A percentile compares a stretch with the other conserved stretches of the same genome.
Evolutionary conservation across 2,329 filamentous ascomycete genomes (phyloP).

Genomic region (Laburnicola sp.): DNA sequence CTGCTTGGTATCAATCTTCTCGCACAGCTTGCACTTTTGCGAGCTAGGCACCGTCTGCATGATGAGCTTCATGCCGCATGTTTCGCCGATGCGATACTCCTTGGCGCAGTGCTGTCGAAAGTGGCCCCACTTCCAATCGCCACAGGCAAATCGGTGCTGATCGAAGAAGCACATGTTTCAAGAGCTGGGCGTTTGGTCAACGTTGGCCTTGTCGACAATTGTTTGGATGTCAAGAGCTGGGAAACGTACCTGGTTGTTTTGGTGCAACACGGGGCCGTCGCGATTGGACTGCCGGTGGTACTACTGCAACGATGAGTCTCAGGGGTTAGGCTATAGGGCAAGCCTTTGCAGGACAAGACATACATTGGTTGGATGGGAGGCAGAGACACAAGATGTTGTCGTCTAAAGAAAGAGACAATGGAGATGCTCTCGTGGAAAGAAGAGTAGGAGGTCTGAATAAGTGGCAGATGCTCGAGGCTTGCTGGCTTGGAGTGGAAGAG

Average conservation of each 20-base stretch:
- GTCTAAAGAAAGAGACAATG: conserved; percentile 23
- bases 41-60: conserved; percentile 68
- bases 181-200: conserved; percentile 30
- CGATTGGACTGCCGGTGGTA: conserved; percentile 30
- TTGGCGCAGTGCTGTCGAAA: conserved; percentile 92
- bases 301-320: conserved; percentile 33
- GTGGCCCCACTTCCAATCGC: conserved; percentile 92
- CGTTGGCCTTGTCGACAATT: conserved; percentile 33
- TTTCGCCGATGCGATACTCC: conserved; percentile 94
- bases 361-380: conserved; percentile 41
- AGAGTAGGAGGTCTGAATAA: conserved; percentile 36
- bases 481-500: conserved; percentile 35
- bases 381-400: conserved; percentile 16
- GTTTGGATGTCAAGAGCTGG: conserved; percentile 34
- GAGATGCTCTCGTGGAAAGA: conserved; percentile 4
- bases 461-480: conserved; percentile 27
- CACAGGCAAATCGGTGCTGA: conserved; percentile 80
- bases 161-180: conserved; percentile 92
- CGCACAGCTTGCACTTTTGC: conserved; percentile 79
- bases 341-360: conserved; percentile 23
- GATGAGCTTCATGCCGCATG: conserved; percentile 90
- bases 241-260: conserved; percentile 32
- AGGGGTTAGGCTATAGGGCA: conserved; percentile 29
- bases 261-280: conserved; percentile 23
- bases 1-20: conserved; percentile 84